Percentiles rank a stretch among this genome's conserved stretches.
phyloP scores from a whole-genome alignment of 768 basidiomycete species.

The Crucibulum laeve region DNA sequence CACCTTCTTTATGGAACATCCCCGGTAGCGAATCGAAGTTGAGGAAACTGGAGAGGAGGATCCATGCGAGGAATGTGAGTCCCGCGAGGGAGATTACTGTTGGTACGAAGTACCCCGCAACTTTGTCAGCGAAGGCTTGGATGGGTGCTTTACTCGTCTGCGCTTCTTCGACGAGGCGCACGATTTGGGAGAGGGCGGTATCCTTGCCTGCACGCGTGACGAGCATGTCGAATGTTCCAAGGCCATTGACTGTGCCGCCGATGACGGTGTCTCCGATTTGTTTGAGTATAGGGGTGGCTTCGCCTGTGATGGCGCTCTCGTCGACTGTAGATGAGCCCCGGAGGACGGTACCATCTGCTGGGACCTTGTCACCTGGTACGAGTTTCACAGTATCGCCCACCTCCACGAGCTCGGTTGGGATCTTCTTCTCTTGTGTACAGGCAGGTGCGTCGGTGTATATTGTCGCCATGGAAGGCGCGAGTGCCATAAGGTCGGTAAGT shows the following conservation, averaged over 20 bases:
- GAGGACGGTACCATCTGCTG: constrained; percentile 90
- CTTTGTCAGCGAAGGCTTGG: constrained; percentile 91
- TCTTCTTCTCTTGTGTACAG: constrained; percentile 82
- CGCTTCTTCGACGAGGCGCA: constrained; percentile 94
- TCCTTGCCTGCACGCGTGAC: constrained; percentile 96
- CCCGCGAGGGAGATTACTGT: constrained; percentile 78
- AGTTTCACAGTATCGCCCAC: constrained; percentile 91
- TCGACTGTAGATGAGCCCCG: constrained; percentile 86
- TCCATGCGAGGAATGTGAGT: constrained; percentile 82
- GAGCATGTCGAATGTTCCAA: constrained; percentile 96
- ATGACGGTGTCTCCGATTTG: constrained; percentile 82
- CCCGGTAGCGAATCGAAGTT: constrained; percentile 60
- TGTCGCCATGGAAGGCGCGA: constrained; percentile 92
- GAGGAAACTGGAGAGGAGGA: constrained; percentile 61
- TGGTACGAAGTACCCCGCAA: constrained; percentile 95
- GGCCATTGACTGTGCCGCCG: constrained; percentile 94
- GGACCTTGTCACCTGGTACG: constrained; percentile 94
- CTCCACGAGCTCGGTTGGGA: constrained; percentile 92
- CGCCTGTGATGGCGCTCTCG: constrained; percentile 96
- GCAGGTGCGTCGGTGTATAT: constrained; percentile 86
- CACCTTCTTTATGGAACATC: constrained; percentile 83
- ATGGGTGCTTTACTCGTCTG: constrained; percentile 98
- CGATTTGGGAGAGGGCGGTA: constrained; percentile 94
- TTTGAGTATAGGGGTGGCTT: constrained; percentile 86
- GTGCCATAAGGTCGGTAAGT: constrained; percentile 92